phyloP scores from a whole-genome alignment of 352 stramenopile genomes.

The Globisporangium acanthophoron region DNA sequence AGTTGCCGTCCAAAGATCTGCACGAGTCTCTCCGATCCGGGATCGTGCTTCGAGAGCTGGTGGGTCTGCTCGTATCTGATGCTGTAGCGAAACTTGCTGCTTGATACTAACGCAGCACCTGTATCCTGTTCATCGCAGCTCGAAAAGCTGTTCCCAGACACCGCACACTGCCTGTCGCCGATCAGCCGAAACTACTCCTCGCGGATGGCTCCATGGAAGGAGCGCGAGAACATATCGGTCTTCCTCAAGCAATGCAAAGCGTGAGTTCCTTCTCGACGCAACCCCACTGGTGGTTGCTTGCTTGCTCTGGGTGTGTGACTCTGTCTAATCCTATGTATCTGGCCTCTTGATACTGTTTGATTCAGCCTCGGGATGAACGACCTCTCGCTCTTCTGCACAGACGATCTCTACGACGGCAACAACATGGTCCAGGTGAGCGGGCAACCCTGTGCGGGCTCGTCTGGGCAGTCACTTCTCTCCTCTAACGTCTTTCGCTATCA shows the following conservation, averaged over 20 bases:
- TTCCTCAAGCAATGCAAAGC: conserved; percentile 81
- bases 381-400: conserved; percentile 75
- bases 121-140: conserved; percentile 18
- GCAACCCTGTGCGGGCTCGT: neutral
- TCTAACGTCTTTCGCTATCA: neutral
- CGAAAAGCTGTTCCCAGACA: conserved; percentile 48
- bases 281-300: too few species aligned
- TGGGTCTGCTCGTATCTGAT: conserved; percentile 3
- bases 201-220: conserved; percentile 78
- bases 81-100: too few species aligned
- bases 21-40: conserved; percentile 67
- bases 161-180: conserved; percentile 43
- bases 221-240: conserved; percentile 79
- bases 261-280: conserved; percentile 20
- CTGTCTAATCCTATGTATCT: too few species aligned
- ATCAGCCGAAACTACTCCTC: conserved; percentile 71
- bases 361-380: conserved; percentile 77
- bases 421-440: conserved; percentile 68
- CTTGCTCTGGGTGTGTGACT: too few species aligned
- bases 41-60: conserved; percentile 69
- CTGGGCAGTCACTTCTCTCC: neutral
- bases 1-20: conserved; percentile 48
- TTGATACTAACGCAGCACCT: too few species aligned
- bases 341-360: neutral
- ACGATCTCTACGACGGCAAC: conserved; percentile 80